Evolutionary conservation across 1,284 basidiomycete genomes (phyloP).

Genomic region (Trametes pubescens): DNA sequence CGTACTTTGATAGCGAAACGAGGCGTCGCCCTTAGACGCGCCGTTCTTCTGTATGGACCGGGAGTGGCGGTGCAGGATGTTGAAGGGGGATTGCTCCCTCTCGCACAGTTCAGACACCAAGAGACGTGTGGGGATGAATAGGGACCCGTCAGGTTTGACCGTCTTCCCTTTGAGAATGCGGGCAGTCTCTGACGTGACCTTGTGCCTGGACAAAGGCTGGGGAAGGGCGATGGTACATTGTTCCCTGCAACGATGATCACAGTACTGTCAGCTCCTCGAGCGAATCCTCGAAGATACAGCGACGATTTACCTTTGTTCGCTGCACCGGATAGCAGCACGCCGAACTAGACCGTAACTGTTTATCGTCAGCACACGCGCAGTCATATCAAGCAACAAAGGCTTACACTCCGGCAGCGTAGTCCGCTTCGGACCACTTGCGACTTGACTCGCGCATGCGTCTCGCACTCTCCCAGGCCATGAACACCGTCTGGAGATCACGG

Average conservation of each 20-base stretch:
- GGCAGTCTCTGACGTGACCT: slow-evolving; percentile 41
- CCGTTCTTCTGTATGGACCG: slow-evolving; percentile 21
- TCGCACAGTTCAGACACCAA: slow-evolving; percentile 49
- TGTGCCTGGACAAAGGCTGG: slow-evolving; percentile 46
- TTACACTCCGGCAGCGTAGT: slow-evolving; percentile 63
- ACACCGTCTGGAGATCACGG: slow-evolving; percentile 50
- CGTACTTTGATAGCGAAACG: slow-evolving; percentile 62
- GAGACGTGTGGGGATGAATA: slow-evolving; percentile 52
- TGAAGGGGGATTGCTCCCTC: slow-evolving; percentile 54
- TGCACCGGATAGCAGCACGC: slow-evolving; percentile 50
- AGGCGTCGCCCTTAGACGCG: slow-evolving; percentile 45
- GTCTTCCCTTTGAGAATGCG: slow-evolving; percentile 55
- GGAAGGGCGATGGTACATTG: slow-evolving; percentile 60
- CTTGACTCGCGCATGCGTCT: slow-evolving; percentile 51
- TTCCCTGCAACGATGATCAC: slow-evolving; percentile 48
- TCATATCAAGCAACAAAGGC: slow-evolving; percentile 28
- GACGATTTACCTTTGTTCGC: slow-evolving; percentile 51
- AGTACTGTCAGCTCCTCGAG: background rate
- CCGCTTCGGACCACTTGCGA: slow-evolving; percentile 61
- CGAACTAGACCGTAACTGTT: slow-evolving; percentile 59
- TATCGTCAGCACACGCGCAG: slow-evolving; percentile 8
- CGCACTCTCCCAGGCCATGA: slow-evolving; percentile 54
- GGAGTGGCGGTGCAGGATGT: slow-evolving; percentile 51
- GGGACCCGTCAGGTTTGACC: slow-evolving; percentile 55
- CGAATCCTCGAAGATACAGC: background rate